Base-by-base conservation (phyloP, 1,139 yeast species). In the Debaryomycetaceae sp. region DNA sequence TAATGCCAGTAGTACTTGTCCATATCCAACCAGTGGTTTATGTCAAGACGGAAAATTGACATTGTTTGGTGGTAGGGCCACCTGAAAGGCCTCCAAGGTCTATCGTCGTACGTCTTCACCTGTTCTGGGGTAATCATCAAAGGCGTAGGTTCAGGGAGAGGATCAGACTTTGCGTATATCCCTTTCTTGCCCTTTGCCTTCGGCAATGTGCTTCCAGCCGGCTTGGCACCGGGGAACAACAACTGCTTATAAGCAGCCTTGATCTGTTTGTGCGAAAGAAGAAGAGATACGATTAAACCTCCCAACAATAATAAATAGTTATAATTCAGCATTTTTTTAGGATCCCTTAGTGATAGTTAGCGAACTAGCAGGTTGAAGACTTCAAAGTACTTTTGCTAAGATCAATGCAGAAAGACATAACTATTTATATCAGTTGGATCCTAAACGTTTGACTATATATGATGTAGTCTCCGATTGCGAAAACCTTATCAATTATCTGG, bases 41-140 rank as follows among this genome's bases (percentile, higher is more conserved):
- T 70, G 55, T 84, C 87, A 34, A 84, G 71, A 58, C 81, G 81
- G 67, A 75, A 83, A 42, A 84, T 82, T 11, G 86, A 78, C 91
- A 84, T 84, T 1, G 90, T 84, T 62, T 84, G 91, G 59, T 84
- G 89, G 57, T 84, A 84, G 22, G 90, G 90, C 84, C 87, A 83
- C 56, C 90, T 69, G 63, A 84, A 84, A 4, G 90, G 89, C 61
- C 91, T 72, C 90, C 91, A 84, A 11, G 90, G 89, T 59, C 90
- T 72, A 55, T 83, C 90, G 52, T 84, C 87, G 57, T 83, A 82
- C 23, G 72, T 75, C 49, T 69, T 65, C 11, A 84, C 87, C 53
- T 81, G 81, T 36, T 84, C 88, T 1, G 87, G 87, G 0, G 87
- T 83, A 40, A 84, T 75, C 65, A 69, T 68, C 38, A 84, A 65